phyloP scores from a whole-genome alignment of 1,139 yeast genomes.

The Suhomyces chickasaworum region DNA sequence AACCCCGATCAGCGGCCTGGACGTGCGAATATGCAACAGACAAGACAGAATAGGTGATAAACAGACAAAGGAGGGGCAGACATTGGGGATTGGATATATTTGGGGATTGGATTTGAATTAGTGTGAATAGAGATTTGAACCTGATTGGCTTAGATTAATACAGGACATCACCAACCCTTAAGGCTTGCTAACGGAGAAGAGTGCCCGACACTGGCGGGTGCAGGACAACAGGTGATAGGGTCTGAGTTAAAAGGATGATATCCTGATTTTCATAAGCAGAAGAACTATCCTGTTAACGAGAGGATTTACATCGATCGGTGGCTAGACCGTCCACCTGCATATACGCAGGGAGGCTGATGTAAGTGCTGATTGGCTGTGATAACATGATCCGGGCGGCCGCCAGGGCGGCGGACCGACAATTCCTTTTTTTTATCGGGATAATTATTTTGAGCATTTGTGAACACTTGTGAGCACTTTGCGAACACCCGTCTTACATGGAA shows the following conservation, averaged over 20 bases:
- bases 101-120: too few species aligned
- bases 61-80: background rate
- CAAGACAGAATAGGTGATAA: background rate
- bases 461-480: too few species aligned
- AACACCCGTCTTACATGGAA: background rate
- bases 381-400: conserved; percentile 3
- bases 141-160: background rate
- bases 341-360: background rate
- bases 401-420: background rate
- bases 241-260: too few species aligned
- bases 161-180: too few species aligned
- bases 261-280: background rate
- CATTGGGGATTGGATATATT: too few species aligned
- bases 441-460: background rate
- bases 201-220: background rate
- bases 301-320: background rate
- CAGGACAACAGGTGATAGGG: too few species aligned
- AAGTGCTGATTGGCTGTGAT: conserved; percentile 13
- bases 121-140: too few species aligned
- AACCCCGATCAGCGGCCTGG: conserved; percentile 2
- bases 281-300: conserved; percentile 1
- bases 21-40: background rate
- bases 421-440: conserved; percentile 4
- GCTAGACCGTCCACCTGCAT: background rate
- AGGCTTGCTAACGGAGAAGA: background rate